Evolutionary conservation across 495 filamentous ascomycete species (phyloP).

Genomic region (Tuber microsphaerosporum): DNA sequence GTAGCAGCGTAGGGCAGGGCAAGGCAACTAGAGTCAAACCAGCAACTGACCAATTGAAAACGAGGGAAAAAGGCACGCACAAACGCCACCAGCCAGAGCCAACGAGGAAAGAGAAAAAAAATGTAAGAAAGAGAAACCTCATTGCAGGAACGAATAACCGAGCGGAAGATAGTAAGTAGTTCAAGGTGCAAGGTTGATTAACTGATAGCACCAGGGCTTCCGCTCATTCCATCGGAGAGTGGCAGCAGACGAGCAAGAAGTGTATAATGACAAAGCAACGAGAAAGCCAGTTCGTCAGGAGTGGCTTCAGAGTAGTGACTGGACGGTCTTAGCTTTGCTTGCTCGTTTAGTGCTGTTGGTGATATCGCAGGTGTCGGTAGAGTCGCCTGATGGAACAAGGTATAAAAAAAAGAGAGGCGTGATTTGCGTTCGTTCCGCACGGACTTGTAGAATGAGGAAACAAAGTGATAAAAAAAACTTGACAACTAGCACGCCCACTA

Average conservation of each 20-base stretch:
- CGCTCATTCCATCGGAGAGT: neutral
- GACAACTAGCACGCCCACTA: neutral
- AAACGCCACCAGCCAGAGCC: neutral
- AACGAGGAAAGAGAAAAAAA: neutral
- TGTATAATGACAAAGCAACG: constrained; percentile 5
- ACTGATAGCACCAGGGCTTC: neutral
- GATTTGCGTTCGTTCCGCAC: neutral
- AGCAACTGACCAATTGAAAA: neutral
- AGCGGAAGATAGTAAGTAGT: neutral
- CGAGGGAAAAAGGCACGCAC: neutral
- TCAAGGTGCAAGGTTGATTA: neutral
- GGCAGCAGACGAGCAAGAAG: neutral
- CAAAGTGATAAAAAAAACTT: neutral
- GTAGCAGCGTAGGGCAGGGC: neutral
- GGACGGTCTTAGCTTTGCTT: neutral
- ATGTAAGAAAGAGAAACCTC: neutral
- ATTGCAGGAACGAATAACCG: neutral
- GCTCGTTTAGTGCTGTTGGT: neutral
- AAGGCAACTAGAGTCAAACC: neutral
- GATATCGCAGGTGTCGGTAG: neutral
- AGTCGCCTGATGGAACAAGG: neutral
- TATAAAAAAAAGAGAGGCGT: neutral
- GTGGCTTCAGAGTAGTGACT: neutral
- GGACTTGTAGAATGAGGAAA: neutral
- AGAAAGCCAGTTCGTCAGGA: neutral